Conservation (phyloP, 139 green algal genomes). For the Bryopsis sp. region DNA sequence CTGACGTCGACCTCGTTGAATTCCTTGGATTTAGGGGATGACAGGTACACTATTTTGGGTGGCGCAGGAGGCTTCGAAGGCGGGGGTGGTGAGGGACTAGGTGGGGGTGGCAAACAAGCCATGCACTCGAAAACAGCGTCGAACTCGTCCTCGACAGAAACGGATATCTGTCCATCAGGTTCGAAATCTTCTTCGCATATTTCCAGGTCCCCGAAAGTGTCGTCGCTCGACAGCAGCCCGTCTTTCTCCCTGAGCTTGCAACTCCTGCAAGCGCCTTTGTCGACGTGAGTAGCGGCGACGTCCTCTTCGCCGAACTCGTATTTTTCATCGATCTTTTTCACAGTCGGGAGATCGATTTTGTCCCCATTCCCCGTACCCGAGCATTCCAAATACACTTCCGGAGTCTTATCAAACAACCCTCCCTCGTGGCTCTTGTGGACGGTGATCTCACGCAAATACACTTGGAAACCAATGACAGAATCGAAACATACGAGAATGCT, state of each 20-base stretch:
- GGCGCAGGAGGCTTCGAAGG: too few relatives aligned
- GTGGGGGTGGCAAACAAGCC: neutral
- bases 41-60: too few relatives aligned
- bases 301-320: neutral
- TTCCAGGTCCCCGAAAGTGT: constrained; percentile 1
- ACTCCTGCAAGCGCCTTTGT: neutral
- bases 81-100: too few relatives aligned
- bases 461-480: neutral
- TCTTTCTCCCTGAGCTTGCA: neutral
- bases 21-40: too few relatives aligned
- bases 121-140: constrained; percentile 9
- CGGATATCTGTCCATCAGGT: neutral
- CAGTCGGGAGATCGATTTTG: neutral
- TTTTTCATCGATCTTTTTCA: neutral
- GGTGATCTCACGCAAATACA: constrained; percentile 10
- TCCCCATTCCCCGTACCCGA: neutral
- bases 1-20: too few relatives aligned
- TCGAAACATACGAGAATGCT: too few relatives aligned
- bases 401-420: neutral
- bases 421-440: constrained; percentile 5
- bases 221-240: neutral
- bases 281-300: neutral
- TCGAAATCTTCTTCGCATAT: neutral
- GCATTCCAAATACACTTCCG: constrained; percentile 7
- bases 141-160: neutral